These are phyloP conservation scores for Fusarium palustre DNA, from an alignment of 2,329 filamentous ascomycete genomes.

Conservation along the genomic window DNA sequence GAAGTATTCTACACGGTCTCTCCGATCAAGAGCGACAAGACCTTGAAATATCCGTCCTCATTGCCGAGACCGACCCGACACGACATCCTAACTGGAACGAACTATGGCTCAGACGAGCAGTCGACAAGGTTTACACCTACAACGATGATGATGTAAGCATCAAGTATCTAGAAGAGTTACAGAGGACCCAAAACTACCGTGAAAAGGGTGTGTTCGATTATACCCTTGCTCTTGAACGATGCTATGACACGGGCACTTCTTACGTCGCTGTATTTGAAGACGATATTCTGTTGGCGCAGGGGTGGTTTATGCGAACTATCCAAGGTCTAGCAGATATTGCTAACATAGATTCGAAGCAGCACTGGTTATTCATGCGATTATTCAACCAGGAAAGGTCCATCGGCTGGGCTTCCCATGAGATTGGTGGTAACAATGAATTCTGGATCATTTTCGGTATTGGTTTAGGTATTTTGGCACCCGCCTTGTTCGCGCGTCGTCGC, in stretches of 20 bases:
- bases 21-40: conserved; percentile 18
- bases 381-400: conserved; percentile 27
- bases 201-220: conserved; percentile 26
- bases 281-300: conserved; percentile 15
- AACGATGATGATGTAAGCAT: not conserved
- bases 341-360: not conserved
- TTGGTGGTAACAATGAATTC: conserved; percentile 16
- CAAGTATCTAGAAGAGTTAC: not conserved
- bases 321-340: conserved; percentile 6
- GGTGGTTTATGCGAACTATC: conserved; percentile 9
- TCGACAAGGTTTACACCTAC: conserved; percentile 18
- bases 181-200: not conserved
- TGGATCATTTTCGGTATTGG: conserved; percentile 15
- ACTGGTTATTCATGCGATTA: conserved; percentile 26
- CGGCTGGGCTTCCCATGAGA: conserved; percentile 16
- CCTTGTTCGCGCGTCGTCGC: not conserved
- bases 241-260: conserved; percentile 9
- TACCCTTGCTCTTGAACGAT: conserved; percentile 8
- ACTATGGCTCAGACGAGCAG: conserved; percentile 13
- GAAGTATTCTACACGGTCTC: conserved; percentile 16
- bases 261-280: conserved; percentile 25
- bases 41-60: conserved; percentile 16
- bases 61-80: conserved; percentile 18
- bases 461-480: not conserved
- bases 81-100: conserved; percentile 20